Conservation (phyloP, 192 early-diverging fungal genomes). For the Coemansia sp. region DNA sequence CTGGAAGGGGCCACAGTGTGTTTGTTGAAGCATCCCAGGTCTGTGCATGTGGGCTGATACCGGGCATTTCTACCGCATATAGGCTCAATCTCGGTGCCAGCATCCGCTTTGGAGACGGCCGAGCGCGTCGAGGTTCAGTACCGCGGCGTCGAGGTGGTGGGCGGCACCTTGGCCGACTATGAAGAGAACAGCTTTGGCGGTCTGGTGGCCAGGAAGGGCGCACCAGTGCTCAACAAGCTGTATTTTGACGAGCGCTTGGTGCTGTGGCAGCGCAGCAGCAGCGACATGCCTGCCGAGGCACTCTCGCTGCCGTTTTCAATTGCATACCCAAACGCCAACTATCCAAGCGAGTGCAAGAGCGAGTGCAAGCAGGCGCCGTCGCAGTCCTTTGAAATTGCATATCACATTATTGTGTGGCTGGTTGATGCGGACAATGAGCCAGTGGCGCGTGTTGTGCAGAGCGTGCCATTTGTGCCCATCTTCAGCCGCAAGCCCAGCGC, state of each 20-base stretch:
- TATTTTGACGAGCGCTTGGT: constrained; percentile 52
- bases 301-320: constrained; percentile 28
- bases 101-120: constrained; percentile 5
- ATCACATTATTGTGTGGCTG: constrained; percentile 35
- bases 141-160: constrained; percentile 46
- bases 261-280: constrained; percentile 23
- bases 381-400: constrained; percentile 50
- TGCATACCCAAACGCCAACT: constrained; percentile 43
- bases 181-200: constrained; percentile 24
- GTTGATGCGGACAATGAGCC: constrained; percentile 1
- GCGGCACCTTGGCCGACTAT: constrained; percentile 43
- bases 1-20: background rate
- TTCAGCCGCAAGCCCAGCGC: constrained; percentile 9
- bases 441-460: constrained; percentile 3
- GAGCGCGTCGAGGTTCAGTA: constrained; percentile 34
- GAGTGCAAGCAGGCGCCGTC: constrained; percentile 29
- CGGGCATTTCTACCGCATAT: background rate
- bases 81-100: constrained; percentile 31
- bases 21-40: background rate
- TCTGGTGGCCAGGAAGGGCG: constrained; percentile 28
- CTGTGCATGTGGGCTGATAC: no score
- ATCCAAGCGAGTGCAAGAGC: constrained; percentile 31
- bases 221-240: constrained; percentile 34
- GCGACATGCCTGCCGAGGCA: background rate
- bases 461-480: constrained; percentile 23